A percentile compares a stretch with the other conserved stretches of the same genome.
Conservation (phyloP, 1,284 basidiomycete species). For the Cystobasidiaceae sp. region DNA sequence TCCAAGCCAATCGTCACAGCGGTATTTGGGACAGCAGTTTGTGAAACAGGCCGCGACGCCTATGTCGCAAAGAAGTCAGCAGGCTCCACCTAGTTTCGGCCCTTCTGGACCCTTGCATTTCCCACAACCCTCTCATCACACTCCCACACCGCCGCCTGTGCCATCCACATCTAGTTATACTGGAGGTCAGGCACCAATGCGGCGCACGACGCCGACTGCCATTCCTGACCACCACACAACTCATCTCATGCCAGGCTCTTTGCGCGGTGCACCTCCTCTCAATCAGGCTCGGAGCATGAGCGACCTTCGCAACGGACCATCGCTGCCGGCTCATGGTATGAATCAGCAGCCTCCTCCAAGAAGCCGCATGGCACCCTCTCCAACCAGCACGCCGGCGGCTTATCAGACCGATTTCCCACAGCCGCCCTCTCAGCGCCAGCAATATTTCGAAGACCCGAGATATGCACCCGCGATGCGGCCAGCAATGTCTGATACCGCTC, state of each 20-base stretch:
- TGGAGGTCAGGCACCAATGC: not conserved
- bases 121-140: not conserved
- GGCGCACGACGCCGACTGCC: not conserved
- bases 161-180: not conserved
- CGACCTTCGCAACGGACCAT: not conserved
- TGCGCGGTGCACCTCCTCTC: not conserved
- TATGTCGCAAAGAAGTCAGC: not conserved
- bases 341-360: not conserved
- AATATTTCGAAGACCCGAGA: slow-evolving; percentile 16
- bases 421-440: not conserved
- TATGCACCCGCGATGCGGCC: not conserved
- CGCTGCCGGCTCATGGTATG: not conserved
- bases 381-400: not conserved
- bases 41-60: not conserved
- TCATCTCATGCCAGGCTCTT: not conserved
- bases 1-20: too few species aligned
- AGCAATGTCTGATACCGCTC: not conserved
- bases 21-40: too few species aligned
- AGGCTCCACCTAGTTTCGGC: not conserved
- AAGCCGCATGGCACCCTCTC: not conserved
- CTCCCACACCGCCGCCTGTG: not conserved
- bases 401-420: not conserved
- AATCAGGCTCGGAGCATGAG: slow-evolving; percentile 8
- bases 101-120: slow-evolving; percentile 2
- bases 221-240: not conserved